Percentiles rank a stretch among this genome's conserved stretches.
Evolutionary conservation across 2,329 filamentous ascomycete species (phyloP).

Genomic region (Sporothrix brasiliensis): DNA sequence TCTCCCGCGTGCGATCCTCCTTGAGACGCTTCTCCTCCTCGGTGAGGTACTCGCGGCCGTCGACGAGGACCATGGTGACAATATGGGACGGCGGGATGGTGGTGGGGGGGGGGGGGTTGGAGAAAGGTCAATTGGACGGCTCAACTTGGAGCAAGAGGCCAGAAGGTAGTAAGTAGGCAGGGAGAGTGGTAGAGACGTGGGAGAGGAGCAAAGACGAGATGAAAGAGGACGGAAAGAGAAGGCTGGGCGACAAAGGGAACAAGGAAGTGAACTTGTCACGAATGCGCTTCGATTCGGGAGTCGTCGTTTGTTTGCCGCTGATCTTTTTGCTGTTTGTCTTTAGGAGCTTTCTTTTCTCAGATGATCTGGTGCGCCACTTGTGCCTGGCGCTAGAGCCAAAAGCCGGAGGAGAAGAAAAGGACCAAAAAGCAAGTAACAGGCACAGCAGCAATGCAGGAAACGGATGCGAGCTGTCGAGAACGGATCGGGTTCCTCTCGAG

Average conservation of each 20-base stretch:
- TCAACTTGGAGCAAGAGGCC: background rate
- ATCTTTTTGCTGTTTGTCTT: background rate
- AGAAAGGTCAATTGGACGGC: slow-evolving; percentile 20
- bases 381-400: slow-evolving; percentile 25
- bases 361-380: slow-evolving; percentile 10
- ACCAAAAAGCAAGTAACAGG: background rate
- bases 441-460: background rate
- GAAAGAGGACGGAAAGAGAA: background rate
- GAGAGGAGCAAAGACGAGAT: background rate
- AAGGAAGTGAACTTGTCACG: background rate
- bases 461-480: background rate
- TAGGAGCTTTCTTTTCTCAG: slow-evolving; percentile 10
- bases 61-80: slow-evolving; percentile 78
- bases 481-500: background rate
- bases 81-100: background rate
- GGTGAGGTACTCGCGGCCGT: slow-evolving; percentile 82
- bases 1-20: slow-evolving; percentile 77
- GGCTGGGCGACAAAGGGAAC: background rate
- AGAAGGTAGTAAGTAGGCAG: too few species aligned
- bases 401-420: background rate
- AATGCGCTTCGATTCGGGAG: slow-evolving; percentile 3
- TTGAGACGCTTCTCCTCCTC: slow-evolving; percentile 89
- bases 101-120: background rate
- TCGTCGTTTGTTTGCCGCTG: background rate
- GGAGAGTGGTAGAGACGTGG: background rate